Base-by-base conservation (phyloP, 2,329 filamentous ascomycete species). In the Trichophaea hybrida region DNA sequence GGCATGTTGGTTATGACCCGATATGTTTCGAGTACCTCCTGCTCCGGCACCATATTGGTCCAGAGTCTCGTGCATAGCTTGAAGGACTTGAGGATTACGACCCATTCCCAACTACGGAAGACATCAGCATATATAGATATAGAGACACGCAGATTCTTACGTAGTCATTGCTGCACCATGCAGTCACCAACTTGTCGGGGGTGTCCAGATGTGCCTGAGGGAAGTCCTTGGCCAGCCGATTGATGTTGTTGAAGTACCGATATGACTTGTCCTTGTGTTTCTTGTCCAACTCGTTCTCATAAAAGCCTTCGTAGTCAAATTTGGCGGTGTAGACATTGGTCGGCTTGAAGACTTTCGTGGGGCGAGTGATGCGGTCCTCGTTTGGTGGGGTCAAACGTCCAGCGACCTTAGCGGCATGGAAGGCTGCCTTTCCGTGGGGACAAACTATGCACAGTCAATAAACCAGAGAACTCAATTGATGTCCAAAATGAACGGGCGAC, bases 201-300 rank as follows among this genome's bases (percentile, higher is more conserved):
- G 79, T 82, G 13, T 86, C 80, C 79, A 94, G 94, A 73, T 98
- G 93, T 50, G 93, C 93, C 65, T 86, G 87, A 34, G 93, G 93
- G 65, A 98, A 98, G 66, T 97, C 88, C 75, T 93, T 88, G 66
- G 93, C 93, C 62, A 98, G 79, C 38, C 93, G 89, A 71, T 98
- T 98, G 82, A 98, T 98, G 78, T 98, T 98, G 80, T 98, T 98
- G 78, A 98, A 98, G 77, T 97, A 97, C 71, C 93, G 88, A 77
- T 98, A 98, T 56, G 90, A 96, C 77, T 96, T 97, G 79, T 98
- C 93, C 79, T 94, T 90, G 80, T 95, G 93, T 77, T 98, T 98
- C 81, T 96, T 97, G 69, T 96, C 88, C 67, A 98, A 75, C 73
- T 98, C 91, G 63, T 76, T 76, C 66, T 84, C 76, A 75, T 97